phyloP scores from a whole-genome alignment of 768 basidiomycete genomes.

The Russula dissimulans region DNA sequence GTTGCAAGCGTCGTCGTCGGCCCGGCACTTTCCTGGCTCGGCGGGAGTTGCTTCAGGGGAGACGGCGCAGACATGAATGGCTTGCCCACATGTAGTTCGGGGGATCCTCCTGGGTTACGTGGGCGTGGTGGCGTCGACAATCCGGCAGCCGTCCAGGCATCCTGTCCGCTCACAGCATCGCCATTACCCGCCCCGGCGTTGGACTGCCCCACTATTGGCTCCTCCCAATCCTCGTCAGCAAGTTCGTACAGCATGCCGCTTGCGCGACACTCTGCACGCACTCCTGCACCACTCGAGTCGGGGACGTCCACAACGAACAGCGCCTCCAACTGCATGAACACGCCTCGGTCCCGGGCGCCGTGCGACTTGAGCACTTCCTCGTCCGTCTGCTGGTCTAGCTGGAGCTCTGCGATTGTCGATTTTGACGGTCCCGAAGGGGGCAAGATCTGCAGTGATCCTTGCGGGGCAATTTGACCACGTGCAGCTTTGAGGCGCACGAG shows the following conservation, averaged over 20 bases:
- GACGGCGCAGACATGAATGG: conserved; percentile 27
- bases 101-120: conserved; percentile 1
- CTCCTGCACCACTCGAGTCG: conserved; percentile 31
- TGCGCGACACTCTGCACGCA: conserved; percentile 51
- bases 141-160: conserved; percentile 7
- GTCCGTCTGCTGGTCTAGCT: conserved; percentile 13
- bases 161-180: conserved; percentile 22
- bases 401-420: conserved; percentile 17
- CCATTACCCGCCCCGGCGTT: conserved; percentile 24
- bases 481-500: conserved; percentile 70
- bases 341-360: conserved; percentile 53
- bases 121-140: conserved; percentile 2
- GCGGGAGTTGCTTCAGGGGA: conserved; percentile 26
- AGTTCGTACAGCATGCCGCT: conserved; percentile 72
- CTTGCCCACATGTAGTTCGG: conserved; percentile 16
- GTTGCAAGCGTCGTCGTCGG: neutral
- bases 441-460: conserved; percentile 49
- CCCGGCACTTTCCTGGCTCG: conserved; percentile 24
- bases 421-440: conserved; percentile 49
- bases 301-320: conserved; percentile 53
- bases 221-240: conserved; percentile 66
- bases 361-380: conserved; percentile 18
- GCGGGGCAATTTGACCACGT: conserved; percentile 55
- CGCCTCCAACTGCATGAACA: conserved; percentile 64
- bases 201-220: conserved; percentile 3